phyloP scores from a whole-genome alignment of 139 green algal genomes.

The Chlorokybus atmophyticus region DNA sequence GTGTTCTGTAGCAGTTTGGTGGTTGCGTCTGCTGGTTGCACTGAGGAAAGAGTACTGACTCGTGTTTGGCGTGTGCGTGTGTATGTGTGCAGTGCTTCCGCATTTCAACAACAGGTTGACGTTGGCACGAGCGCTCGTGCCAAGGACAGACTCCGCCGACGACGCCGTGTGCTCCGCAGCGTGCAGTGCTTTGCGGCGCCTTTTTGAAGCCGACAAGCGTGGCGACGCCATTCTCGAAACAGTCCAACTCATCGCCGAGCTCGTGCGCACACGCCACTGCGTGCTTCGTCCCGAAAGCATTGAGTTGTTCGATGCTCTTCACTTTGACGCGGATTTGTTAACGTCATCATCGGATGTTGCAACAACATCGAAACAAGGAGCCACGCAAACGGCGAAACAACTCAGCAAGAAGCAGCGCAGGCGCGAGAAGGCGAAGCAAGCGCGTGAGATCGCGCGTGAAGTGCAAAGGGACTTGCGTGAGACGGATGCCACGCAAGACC shows the following conservation, averaged over 20 bases:
- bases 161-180: constrained; percentile 8
- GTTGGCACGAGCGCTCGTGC: constrained; percentile 68
- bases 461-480: constrained; percentile 24
- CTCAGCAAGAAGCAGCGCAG: constrained; percentile 24
- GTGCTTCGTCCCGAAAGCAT: constrained; percentile 29
- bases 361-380: too few species aligned
- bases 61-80: too few species aligned
- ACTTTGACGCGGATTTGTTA: too few species aligned
- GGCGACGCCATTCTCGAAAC: constrained; percentile 39
- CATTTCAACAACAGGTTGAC: too few species aligned
- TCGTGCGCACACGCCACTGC: constrained; percentile 55
- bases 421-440: constrained; percentile 22
- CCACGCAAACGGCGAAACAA: too few species aligned
- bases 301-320: constrained; percentile 1
- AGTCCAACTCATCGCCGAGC: constrained; percentile 79
- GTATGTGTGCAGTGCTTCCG: too few species aligned
- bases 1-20: too few species aligned
- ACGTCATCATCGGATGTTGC: too few species aligned
- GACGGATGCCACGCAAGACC: constrained; percentile 5
- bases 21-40: too few species aligned
- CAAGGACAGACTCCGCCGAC: constrained; percentile 43
- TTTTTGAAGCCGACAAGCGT: background rate
- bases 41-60: too few species aligned
- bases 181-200: constrained; percentile 10
- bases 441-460: constrained; percentile 12